Evolutionary conservation across 306 rosid species (phyloP), one percentile per base, ranked within the genome.

Genomic region (Medicago lupulina): DNA sequence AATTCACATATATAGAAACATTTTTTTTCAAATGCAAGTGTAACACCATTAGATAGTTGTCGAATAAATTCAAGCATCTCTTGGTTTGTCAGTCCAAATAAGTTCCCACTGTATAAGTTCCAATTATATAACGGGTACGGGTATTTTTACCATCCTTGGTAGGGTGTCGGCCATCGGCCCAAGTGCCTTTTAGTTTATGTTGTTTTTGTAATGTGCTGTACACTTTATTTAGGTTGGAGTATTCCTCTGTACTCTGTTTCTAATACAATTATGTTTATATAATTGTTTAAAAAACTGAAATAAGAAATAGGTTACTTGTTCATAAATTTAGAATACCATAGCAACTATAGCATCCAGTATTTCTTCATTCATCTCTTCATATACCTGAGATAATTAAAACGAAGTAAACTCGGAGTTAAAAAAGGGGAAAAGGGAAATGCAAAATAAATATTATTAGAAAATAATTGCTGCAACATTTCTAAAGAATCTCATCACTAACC

Each of bases 11-110:
- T 46, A 46, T 1, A 47, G 6, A 59, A 70, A 47, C 70, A 23
- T 16, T 1, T 47, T 28, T 43, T 71, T 21, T 31, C 8, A 0
- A 61, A 73, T 73, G 18, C 36, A 58, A 59, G 34, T 23, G 21
- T 57, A 21, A 73, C 25, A 59, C 49, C 19, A 39, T 55, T 71
- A 67, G 71, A 50, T 25, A 68, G 6, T 47, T 67, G 21, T 11
- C 14, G 14, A 62, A 75, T 18, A 13, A 44, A 40, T 15, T 54
- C 43, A 70, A 78, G 36, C 68, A 17, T 19, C 64, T 6, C n/a
- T 78, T 60, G 14, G 41, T 38, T 46, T 47, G 54, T 36, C 34
- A 70, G 69, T 47, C 47, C 23, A 58, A 77, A 34, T 41, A 77
- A 16, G 40, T n/a, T 15, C 57, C 25, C 21, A 59, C 28, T 23